These are phyloP conservation scores for Lycium barbarum DNA, from an alignment of 257 asterid species.

Conservation along the genomic window DNA sequence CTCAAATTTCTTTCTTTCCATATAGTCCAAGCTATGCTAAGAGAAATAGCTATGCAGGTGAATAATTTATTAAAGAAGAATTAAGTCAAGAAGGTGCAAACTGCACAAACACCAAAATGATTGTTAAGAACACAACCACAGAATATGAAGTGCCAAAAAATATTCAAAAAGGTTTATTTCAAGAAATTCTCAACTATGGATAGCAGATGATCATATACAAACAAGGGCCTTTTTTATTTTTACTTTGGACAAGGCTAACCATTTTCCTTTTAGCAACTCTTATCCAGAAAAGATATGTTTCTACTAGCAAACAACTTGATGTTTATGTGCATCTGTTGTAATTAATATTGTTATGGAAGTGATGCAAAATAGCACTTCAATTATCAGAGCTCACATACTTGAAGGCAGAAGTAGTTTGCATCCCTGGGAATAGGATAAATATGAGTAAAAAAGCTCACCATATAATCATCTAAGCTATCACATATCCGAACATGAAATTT, in stretches of 20 bases:
- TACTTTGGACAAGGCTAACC: background rate
- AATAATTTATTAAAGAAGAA: slow-evolving; percentile 12
- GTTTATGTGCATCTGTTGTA: background rate
- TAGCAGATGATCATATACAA: background rate
- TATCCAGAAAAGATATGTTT: background rate
- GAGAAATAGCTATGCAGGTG: background rate
- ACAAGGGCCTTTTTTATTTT: background rate
- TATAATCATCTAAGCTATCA: slow-evolving; percentile 26
- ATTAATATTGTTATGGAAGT: background rate
- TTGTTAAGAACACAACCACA: background rate
- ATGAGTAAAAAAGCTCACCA: background rate
- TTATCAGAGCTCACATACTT: background rate
- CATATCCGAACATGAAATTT: background rate
- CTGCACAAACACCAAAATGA: slow-evolving; percentile 12
- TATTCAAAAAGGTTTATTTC: background rate
- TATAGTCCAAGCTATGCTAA: no score
- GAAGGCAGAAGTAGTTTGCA: background rate
- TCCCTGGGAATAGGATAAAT: background rate
- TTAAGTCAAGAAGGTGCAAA: background rate
- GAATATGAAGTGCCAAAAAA: background rate
- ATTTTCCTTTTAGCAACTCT: slow-evolving; percentile 20
- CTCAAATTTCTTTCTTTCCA: no score
- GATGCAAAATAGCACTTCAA: background rate
- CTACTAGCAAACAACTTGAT: background rate
- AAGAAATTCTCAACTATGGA: background rate